Conservation (phyloP, 345 rosid genomes). For the Eucalyptus brandiana region DNA sequence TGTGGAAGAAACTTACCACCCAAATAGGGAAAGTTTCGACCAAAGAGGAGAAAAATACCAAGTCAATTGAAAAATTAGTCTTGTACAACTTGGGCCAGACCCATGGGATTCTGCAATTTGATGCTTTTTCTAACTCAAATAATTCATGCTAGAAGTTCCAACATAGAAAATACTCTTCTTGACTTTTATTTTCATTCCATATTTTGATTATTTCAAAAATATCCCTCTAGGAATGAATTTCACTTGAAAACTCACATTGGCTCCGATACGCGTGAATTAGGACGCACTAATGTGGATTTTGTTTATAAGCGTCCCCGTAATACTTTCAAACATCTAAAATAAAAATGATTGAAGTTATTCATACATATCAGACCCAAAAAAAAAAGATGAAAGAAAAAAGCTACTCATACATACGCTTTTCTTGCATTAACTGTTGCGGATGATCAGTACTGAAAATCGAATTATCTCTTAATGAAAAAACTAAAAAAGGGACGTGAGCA, state of each 20-base stretch:
- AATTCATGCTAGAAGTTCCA: constrained; percentile 4
- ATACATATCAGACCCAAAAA: background rate
- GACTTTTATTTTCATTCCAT: background rate
- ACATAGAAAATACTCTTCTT: background rate
- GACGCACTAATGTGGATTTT: background rate
- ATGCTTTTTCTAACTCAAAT: constrained; percentile 30
- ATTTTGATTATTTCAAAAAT: background rate
- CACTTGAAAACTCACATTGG: background rate
- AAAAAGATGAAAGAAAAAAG: background rate
- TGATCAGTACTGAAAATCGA: background rate
- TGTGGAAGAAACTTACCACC: background rate
- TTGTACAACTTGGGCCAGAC: background rate
- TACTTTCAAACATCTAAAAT: background rate
- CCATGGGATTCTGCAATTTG: constrained; percentile 15
- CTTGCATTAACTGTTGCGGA: background rate
- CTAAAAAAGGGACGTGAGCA: background rate
- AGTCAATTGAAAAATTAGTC: background rate
- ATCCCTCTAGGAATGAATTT: background rate
- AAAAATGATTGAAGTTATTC: background rate
- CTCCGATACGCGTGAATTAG: background rate
- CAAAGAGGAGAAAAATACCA: background rate
- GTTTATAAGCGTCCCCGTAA: background rate
- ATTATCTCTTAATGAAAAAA: background rate
- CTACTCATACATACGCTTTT: background rate
- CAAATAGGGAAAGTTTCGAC: background rate